These are phyloP conservation scores for Otatea glauca DNA, from an alignment of 176 grass and related monocot genomes.

Conservation along the genomic window DNA sequence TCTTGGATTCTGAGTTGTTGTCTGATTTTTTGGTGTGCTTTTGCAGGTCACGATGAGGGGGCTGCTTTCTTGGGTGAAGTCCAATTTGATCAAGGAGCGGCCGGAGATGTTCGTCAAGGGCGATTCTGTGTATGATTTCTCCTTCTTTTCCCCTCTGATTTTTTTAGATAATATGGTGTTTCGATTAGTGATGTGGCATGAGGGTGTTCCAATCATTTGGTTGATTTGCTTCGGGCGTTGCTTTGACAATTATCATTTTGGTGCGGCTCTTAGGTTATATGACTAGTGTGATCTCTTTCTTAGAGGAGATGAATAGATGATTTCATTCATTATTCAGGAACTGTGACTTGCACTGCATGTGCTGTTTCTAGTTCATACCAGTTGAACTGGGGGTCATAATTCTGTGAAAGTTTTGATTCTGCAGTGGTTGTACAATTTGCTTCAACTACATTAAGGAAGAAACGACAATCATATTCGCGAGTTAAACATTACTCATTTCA, in stretches of 20 bases:
- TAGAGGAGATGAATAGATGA: neutral
- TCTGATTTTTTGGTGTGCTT: neutral
- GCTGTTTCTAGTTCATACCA: neutral
- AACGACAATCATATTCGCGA: neutral
- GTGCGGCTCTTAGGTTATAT: neutral
- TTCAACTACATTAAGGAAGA: neutral
- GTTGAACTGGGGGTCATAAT: neutral
- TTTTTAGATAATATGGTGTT: neutral
- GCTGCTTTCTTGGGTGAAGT: conserved; percentile 77
- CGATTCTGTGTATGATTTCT: conserved; percentile 68
- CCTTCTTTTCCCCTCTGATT: neutral
- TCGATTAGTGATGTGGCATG: neutral
- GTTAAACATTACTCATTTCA: neutral
- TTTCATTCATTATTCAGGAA: neutral
- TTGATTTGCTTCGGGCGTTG: neutral
- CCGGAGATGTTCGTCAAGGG: conserved; percentile 97
- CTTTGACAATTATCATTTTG: neutral
- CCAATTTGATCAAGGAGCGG: conserved; percentile 91
- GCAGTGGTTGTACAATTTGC: neutral
- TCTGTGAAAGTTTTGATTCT: neutral
- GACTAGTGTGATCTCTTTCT: neutral
- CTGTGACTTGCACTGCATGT: neutral
- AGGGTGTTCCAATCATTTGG: neutral
- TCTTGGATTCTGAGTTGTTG: neutral
- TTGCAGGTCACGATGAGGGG: conserved; percentile 56